Evolutionary conservation across 169 alveolate species (phyloP), one percentile per base, ranked within the genome.

Genomic region (Eimeria falciformis): DNA sequence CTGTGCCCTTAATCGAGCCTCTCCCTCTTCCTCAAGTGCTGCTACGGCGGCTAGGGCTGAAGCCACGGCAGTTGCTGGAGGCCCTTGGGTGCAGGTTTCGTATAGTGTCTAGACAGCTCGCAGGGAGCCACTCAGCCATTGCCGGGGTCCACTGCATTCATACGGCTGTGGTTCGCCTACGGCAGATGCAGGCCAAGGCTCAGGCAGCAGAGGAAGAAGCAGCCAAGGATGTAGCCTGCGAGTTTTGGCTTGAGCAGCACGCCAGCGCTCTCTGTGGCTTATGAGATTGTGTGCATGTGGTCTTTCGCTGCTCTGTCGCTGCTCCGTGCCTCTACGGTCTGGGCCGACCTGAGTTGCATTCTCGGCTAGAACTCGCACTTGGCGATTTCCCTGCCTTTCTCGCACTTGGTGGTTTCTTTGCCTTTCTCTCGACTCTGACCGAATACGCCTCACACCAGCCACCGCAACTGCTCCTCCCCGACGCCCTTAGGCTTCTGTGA

Each of bases 221-320:
- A 71, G 92, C 81, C 5, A 87, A 71, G 77, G 92, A 87, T 25
- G 75, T 87, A 18, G 92, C 92, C 56, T 87, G 87, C 33, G 73
- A 69, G 23, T 87, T 87, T 53, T 87, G 92, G 92, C 33, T 87
- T 1, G 46, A 69, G 65, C 79, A 68, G 29, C 77, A 87, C 45
- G 77, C 71, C 9, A 55, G 55, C 33, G 66, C 85, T 21, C 62
- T 75, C 2, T 75, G 85, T 25, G 66, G 85, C 58, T 43, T 46
- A 37, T 75, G 29, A 45, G 33, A n/a, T n/a, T n/a, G n/a, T n/a
- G n/a, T n/a, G n/a, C n/a, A n/a, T n/a, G n/a, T n/a, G n/a, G n/a
- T n/a, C n/a, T n/a, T n/a, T n/a, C n/a, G n/a, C n/a, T n/a, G n/a
- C n/a, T n/a, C n/a, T n/a, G 75, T 43, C 29, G 75, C 75, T 65